phyloP scores from a whole-genome alignment of 2,329 filamentous ascomycete species.

The Colletotrichum godetiae region DNA sequence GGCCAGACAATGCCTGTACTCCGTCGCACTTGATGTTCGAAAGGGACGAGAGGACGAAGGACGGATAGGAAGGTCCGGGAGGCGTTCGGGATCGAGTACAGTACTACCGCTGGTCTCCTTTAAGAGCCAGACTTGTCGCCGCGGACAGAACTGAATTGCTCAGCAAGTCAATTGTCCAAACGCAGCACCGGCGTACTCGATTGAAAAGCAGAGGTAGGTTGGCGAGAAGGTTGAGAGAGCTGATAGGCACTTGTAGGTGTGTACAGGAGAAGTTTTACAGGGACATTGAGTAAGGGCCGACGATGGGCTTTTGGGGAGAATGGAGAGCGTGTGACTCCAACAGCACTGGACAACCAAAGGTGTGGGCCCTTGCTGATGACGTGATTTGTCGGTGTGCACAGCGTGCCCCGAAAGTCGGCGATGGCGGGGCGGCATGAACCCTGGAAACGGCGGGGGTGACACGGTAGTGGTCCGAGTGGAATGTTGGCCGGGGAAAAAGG shows the following conservation, averaged over 20 bases:
- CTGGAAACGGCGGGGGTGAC: constrained; percentile 1
- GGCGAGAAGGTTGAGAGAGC: background rate
- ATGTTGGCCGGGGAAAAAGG: background rate
- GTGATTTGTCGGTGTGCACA: constrained; percentile 34
- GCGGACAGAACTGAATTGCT: constrained; percentile 37
- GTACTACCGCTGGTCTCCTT: constrained; percentile 37
- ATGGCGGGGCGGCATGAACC: constrained; percentile 16
- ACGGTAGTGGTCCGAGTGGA: background rate
- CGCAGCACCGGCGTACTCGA: constrained; percentile 39
- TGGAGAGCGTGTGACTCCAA: constrained; percentile 6
- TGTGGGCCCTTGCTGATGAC: constrained; percentile 32
- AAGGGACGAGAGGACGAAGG: background rate
- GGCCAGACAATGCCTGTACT: background rate
- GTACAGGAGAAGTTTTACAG: constrained; percentile 5
- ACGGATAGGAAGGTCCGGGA: constrained; percentile 2
- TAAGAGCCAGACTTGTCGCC: constrained; percentile 38
- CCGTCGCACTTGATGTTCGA: background rate
- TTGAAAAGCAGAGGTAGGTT: constrained; percentile 22
- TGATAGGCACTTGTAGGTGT: background rate
- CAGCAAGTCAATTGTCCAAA: constrained; percentile 35
- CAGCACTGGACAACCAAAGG: background rate
- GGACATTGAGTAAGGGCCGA: constrained; percentile 19
- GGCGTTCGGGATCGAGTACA: constrained; percentile 24
- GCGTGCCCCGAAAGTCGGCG: constrained; percentile 30
- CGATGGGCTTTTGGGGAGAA: constrained; percentile 25